Evolutionary conservation across 2,329 filamentous ascomycete species (phyloP), one percentile per base, ranked within the genome.

Genomic region (Fusarium scirpi): DNA sequence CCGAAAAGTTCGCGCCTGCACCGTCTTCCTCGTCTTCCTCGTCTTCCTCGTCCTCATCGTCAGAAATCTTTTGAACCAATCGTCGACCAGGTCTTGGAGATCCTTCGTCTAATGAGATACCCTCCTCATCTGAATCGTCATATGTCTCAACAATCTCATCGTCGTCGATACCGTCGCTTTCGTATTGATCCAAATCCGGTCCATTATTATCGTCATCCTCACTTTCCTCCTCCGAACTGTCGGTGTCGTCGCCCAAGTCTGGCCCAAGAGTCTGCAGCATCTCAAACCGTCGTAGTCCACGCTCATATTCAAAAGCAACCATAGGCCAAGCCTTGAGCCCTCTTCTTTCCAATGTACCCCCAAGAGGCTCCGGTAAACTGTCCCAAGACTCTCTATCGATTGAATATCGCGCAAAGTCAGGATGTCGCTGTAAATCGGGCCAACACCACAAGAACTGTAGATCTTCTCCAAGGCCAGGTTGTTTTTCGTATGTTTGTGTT

Each of bases 111-210:
- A 76, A 20, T 5, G 69, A 67, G 13, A 76, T 73, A 0, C 75
- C 74, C 8, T 78, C 74, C 34, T 76, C 77, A 6, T 77, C 76
- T 3, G 76, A 77, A 16, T 70, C 67, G 2, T 73, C 65, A 2
- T 65, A 62, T 5, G 67, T 59, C 18, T 79, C 76, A 2, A 73
- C 60, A 15, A 80, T 74, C 11, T 75, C 74, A 2, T 58, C 73
- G 48, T 82, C 80, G 40, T 82, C 80, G 9, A 83, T 82, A 0
- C 79, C 80, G 1, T 81, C 80, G 45, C 80, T 81, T 41, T 83
- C 81, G 18, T 83, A 82, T 46, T 78, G 75, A 30, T 80, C 71
- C 4, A 68, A 47, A 20, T 74, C 69, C 2, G 58, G 44, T 1
- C 71, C 70, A 8, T 77, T 32, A 4, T 58, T 32, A 1, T 30